These are phyloP conservation scores for Wickerhamomyces xylosicus DNA, from an alignment of 805 yeast species.

Conservation along the genomic window DNA sequence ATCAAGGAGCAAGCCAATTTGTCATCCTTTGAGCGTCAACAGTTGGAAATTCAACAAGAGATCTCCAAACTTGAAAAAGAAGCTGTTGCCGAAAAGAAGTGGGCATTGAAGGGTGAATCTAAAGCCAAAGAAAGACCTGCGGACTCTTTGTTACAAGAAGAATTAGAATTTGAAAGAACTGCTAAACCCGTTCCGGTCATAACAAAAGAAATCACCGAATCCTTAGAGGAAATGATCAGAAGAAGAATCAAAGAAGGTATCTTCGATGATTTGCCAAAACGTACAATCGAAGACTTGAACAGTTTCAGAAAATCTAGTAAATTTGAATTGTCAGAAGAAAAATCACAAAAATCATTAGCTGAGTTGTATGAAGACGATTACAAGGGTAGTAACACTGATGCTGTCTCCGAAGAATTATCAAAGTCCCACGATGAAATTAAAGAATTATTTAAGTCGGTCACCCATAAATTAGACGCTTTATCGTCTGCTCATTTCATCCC, in stretches of 20 bases:
- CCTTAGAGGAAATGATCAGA: constrained; percentile 81
- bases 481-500: constrained; percentile 95
- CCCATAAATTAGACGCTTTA: constrained; percentile 73
- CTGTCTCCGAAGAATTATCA: constrained; percentile 51
- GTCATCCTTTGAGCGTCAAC: constrained; percentile 80
- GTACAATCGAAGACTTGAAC: constrained; percentile 57
- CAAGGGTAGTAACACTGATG: constrained; percentile 37
- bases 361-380: constrained; percentile 87
- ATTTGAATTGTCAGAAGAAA: constrained; percentile 70
- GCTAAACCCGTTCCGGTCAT: constrained; percentile 95
- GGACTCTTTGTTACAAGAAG: constrained; percentile 77
- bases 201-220: constrained; percentile 79
- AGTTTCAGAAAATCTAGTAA: constrained; percentile 43
- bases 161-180: constrained; percentile 81
- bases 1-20: constrained; percentile 27
- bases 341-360: constrained; percentile 81
- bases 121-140: constrained; percentile 69
- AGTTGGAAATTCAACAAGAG: constrained; percentile 62
- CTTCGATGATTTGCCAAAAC: constrained; percentile 77
- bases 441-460: constrained; percentile 48
- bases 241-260: constrained; percentile 65
- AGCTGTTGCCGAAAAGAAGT: constrained; percentile 79
- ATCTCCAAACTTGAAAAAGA: constrained; percentile 76
- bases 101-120: constrained; percentile 95
- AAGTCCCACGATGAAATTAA: constrained; percentile 72